Evolutionary conservation across 2,329 filamentous ascomycete genomes (phyloP), one percentile per base, ranked within the genome.

Genomic region (Monosporascus sp.): DNA sequence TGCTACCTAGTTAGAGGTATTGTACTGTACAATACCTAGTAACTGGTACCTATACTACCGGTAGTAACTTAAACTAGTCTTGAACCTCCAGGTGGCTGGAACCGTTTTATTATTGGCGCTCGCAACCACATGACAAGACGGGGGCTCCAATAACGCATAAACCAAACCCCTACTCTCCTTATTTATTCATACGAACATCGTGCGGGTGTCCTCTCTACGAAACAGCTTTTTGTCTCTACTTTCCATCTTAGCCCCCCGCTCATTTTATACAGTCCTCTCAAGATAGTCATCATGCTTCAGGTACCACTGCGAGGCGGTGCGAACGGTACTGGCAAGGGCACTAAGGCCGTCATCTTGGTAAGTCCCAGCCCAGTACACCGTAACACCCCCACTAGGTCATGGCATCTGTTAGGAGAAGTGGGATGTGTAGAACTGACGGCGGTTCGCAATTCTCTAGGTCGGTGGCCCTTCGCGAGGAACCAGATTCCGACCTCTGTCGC

Each of bases 301-400:
- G 75, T 85, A 63, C 79, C 80, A 61, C 69, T 76, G 68, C 75
- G 76, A 52, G 70, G 74, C 65, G 79, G 76, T 64, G 66, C 75
- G 62, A 78, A 78, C 69, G 75, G 77, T 62, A 64, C 72, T 59
- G 60, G 65, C 46, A 81, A 84, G 67, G 81, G 86, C 60, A 96
- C 92, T 70, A 97, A 97, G 77, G 93, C 93, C 62, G 87, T 97
- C 63, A 96, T 97, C 74, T 78, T 97, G 78, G 92, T 96, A 80
- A 70, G 54, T 54, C 46, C 51, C 54, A 49, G 37, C n/a, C n/a
- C n/a, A n/a, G n/a, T 41, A 54, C 58, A 61, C 52, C 55, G 53
- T 58, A 53, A 46, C 53, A 28, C 1, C 2, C 28, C 8, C 28
- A 11, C 28, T 11, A 31, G 9, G 9, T 3, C 28, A 31, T 11